phyloP scores from a whole-genome alignment of 2,329 filamentous ascomycete species.

The Echinosphaeria canescens region DNA sequence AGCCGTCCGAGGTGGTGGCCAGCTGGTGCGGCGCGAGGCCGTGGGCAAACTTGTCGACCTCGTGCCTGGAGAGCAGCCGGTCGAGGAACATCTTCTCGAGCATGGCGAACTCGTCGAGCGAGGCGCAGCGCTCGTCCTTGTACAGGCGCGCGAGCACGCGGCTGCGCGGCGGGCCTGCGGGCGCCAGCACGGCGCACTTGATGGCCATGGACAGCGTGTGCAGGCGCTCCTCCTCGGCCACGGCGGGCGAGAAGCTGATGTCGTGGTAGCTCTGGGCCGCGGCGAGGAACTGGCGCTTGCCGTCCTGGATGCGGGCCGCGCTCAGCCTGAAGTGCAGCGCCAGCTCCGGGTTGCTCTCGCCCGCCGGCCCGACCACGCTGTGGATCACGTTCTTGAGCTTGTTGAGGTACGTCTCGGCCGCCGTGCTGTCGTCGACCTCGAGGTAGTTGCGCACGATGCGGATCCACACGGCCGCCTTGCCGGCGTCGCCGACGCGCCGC shows the following conservation, averaged over 20 bases:
- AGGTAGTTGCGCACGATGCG: conserved; percentile 88
- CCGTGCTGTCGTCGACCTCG: conserved; percentile 72
- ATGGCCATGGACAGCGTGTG: conserved; percentile 73
- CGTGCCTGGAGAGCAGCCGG: conserved; percentile 55
- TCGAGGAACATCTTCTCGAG: conserved; percentile 97
- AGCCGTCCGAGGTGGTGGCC: conserved; percentile 73
- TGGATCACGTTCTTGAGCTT: conserved; percentile 87
- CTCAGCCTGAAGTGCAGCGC: conserved; percentile 76
- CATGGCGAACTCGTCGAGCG: conserved; percentile 64
- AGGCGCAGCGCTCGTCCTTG: conserved; percentile 70
- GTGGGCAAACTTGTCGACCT: conserved; percentile 70
- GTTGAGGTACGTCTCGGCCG: conserved; percentile 80
- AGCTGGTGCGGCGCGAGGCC: conserved; percentile 74
- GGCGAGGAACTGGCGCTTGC: conserved; percentile 72
- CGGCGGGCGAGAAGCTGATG: conserved; percentile 53
- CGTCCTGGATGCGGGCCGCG: conserved; percentile 83
- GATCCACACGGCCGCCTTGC: conserved; percentile 74
- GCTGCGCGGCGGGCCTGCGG: conserved; percentile 69
- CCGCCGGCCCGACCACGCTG: conserved; percentile 39
- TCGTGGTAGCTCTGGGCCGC: conserved; percentile 77
- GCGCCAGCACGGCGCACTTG: conserved; percentile 79
- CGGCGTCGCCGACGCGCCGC: conserved; percentile 59
- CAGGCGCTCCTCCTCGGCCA: conserved; percentile 74
- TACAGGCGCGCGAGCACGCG: conserved; percentile 66
- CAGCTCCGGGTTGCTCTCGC: conserved; percentile 48